Conservation (phyloP, 768 basidiomycete genomes). For the Russula dissimulans region DNA sequence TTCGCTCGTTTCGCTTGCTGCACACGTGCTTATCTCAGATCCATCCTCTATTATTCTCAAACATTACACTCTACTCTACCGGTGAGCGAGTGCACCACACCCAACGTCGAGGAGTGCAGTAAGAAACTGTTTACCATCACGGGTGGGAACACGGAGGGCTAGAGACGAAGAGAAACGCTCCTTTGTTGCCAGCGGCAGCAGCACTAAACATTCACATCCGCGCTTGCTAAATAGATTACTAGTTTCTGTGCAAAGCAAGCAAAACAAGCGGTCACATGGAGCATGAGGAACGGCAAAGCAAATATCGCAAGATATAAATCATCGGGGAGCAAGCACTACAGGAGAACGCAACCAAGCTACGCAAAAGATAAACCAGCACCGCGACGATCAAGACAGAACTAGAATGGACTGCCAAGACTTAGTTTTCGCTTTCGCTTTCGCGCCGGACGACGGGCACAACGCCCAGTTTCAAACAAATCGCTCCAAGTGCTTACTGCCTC, state of each 20-base stretch:
- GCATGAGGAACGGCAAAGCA: constrained; percentile 19
- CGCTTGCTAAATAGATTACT: constrained; percentile 16
- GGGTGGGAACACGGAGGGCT: neutral
- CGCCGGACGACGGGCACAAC: constrained; percentile 3
- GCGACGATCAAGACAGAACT: constrained; percentile 18
- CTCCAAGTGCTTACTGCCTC: constrained; percentile 15
- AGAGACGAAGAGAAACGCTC: neutral
- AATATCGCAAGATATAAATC: constrained; percentile 20
- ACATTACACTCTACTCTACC: no score
- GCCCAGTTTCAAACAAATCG: constrained; percentile 2
- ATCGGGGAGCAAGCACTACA: constrained; percentile 18
- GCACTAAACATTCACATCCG: constrained; percentile 12
- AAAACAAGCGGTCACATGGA: constrained; percentile 17
- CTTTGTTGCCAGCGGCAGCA: neutral
- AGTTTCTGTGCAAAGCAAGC: constrained; percentile 17
- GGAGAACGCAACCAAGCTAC: constrained; percentile 20
- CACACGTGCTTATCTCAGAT: constrained; percentile 13
- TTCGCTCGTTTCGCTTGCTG: neutral
- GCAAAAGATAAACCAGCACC: constrained; percentile 18
- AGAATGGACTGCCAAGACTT: constrained; percentile 16
- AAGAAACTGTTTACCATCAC: neutral
- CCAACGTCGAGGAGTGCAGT: neutral
- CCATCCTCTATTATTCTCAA: no score
- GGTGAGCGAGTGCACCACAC: no score
- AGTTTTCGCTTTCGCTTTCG: constrained; percentile 3